Conservation (phyloP, 2,329 filamentous ascomycete genomes). For the Aquanectria penicillioides region DNA sequence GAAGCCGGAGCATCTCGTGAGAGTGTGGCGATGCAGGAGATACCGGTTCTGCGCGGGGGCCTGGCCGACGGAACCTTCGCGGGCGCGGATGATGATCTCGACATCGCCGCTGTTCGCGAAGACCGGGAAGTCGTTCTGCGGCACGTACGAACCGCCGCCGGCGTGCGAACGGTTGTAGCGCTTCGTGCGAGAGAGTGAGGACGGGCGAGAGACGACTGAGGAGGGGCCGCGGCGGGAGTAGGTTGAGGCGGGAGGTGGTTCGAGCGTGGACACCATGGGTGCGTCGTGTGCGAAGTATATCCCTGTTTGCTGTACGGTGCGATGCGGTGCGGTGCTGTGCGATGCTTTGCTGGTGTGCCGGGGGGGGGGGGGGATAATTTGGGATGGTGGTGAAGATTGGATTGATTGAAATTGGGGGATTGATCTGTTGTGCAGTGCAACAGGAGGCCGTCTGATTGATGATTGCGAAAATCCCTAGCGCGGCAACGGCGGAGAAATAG, state of each 20-base stretch:
- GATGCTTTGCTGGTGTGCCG: too few relatives aligned
- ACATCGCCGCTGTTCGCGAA: constrained; percentile 93
- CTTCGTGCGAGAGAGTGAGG: constrained; percentile 67
- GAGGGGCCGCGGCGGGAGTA: constrained; percentile 65
- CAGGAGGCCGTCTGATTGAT: too few relatives aligned
- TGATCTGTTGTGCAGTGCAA: neutral
- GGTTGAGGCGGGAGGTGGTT: constrained; percentile 55
- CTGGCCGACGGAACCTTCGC: constrained; percentile 45
- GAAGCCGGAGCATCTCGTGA: constrained; percentile 91
- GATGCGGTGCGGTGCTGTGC: too few relatives aligned
- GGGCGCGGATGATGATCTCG: constrained; percentile 80
- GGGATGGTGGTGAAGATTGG: constrained; percentile 3
- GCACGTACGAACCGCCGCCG: constrained; percentile 73
- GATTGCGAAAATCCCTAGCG: too few relatives aligned
- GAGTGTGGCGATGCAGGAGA: constrained; percentile 85
- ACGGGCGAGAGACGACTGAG: constrained; percentile 71
- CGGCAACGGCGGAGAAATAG: neutral
- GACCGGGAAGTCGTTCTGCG: constrained; percentile 91
- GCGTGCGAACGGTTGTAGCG: constrained; percentile 85
- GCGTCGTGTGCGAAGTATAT: neutral
- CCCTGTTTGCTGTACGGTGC: too few relatives aligned
- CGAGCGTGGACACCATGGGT: constrained; percentile 72
- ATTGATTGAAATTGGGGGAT: neutral
- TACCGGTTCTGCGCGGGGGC: constrained; percentile 75
- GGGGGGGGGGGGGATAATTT: neutral